A percentile compares a stretch with the other conserved stretches of the same genome.
phyloP scores from a whole-genome alignment of 179 eudicot species.

The Silene coronaria region DNA sequence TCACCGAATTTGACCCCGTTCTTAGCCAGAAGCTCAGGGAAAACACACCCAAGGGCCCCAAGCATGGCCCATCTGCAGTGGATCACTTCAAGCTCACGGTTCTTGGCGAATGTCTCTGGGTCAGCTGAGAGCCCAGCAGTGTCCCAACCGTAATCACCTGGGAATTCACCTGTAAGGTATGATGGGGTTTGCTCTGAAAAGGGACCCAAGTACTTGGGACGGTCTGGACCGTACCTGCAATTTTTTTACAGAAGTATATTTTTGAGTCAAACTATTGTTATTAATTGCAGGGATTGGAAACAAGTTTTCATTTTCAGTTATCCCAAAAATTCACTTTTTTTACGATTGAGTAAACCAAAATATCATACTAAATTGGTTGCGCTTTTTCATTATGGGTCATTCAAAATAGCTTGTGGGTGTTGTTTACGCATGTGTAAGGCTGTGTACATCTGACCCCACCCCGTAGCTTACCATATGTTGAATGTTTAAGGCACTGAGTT shows the following conservation, averaged over 20 bases:
- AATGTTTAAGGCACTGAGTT: too few relatives aligned
- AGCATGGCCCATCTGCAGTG: conserved; percentile 19
- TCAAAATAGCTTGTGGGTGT: too few relatives aligned
- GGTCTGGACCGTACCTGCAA: conserved; percentile 11
- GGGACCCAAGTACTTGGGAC: conserved; percentile 15
- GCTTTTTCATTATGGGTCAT: too few relatives aligned
- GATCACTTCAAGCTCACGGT: conserved; percentile 16
- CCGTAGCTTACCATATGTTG: too few relatives aligned
- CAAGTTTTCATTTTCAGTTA: too few relatives aligned
- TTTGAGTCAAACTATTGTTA: background rate
- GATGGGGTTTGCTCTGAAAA: conserved; percentile 20
- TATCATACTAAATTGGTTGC: too few relatives aligned
- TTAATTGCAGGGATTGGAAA: too few relatives aligned
- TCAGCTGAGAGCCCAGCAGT: conserved; percentile 14
- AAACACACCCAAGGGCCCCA: conserved; percentile 11
- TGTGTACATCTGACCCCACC: too few relatives aligned
- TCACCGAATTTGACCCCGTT: conserved; percentile 14
- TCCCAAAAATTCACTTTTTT: too few relatives aligned
- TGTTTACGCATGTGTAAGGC: too few relatives aligned
- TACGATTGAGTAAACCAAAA: too few relatives aligned
- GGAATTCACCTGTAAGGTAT: conserved; percentile 19
- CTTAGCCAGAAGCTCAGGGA: conserved; percentile 13
- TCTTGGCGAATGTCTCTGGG: conserved; percentile 18
- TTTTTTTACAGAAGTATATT: background rate
- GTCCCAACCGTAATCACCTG: conserved; percentile 16